These are phyloP conservation scores for Ascochyta viciae-villosae DNA, from an alignment of 2,329 filamentous ascomycete species.

Conservation along the genomic window DNA sequence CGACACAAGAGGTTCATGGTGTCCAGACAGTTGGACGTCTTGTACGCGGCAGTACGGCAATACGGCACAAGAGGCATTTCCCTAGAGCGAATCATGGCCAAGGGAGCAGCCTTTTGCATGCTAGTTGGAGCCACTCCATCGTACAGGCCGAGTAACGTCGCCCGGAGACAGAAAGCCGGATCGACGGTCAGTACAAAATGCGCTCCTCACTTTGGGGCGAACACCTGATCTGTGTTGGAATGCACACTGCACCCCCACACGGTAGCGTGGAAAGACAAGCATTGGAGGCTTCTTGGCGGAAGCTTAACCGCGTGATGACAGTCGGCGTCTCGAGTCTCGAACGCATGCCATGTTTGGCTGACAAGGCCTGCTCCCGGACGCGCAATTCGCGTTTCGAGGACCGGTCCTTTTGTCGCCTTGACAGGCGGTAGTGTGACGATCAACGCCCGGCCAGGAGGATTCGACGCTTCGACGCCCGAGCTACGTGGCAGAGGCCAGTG, in stretches of 20 bases:
- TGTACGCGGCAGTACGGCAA: neutral
- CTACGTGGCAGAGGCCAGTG: conserved; percentile 8
- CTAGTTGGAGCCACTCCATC: neutral
- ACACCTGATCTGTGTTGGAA: conserved; percentile 18
- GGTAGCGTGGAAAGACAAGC: conserved; percentile 27
- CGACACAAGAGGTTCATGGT: too few species aligned
- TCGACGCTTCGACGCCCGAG: neutral
- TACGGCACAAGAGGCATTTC: neutral
- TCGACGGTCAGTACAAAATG: neutral
- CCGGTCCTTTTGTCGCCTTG: conserved; percentile 7
- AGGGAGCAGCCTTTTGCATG: neutral
- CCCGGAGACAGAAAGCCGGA: conserved; percentile 1
- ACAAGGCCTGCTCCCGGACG: neutral
- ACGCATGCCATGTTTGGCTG: conserved; percentile 2
- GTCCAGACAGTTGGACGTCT: neutral
- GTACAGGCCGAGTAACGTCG: neutral
- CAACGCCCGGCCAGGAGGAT: neutral
- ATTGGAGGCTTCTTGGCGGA: conserved; percentile 34
- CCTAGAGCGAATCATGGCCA: neutral
- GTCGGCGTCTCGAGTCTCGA: conserved; percentile 12
- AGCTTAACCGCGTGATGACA: conserved; percentile 27
- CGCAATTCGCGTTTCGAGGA: conserved; percentile 8
- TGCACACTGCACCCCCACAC: conserved; percentile 6
- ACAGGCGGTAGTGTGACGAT: conserved; percentile 5
- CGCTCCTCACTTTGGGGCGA: conserved; percentile 3